Evolutionary conservation across 2,329 filamentous ascomycete genomes (phyloP), one percentile per base, ranked within the genome.

Genomic region (Lasiodiplodia sp.): DNA sequence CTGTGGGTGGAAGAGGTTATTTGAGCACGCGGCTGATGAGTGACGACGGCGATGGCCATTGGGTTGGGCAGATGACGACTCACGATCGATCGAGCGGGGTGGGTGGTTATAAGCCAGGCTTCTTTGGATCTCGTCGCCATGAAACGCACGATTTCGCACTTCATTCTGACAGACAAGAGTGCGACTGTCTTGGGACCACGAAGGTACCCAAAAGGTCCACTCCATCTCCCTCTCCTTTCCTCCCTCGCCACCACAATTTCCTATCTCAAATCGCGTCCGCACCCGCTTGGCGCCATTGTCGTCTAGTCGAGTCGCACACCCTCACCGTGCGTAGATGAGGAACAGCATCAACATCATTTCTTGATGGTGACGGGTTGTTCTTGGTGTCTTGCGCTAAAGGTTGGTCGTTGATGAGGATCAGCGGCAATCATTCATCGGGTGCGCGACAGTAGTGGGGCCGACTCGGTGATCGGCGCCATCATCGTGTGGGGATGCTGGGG

Each of bases 371-470:
- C 25, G 40, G 18, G 6, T 44, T 44, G 4, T 34, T 34, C 7
- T 34, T 34, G 23, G 52, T 55, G 52, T 55, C 25, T 6, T 5
- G 16, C 52, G 28, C 52, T 55, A 34, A 28, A n/a, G 12, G 2
- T 28, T 31, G 25, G 52, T 55, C 25, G 52, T 55, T 55, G 52
- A 55, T 55, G 52, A 55, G 52, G 52, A 55, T 55, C 52, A 18
- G 52, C 52, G 25, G 49, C 25, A 28, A 55, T 55, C 52, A 16
- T n/a, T 34, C 52, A 34, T 55, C 52, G 52, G 28, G 14, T 34
- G 28, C 8, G 25, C 18, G 14, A 34, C 11, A 23, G 52, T 55
- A 18, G 52, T 55, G 25, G 52, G 18, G 31, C 52, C 16, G 16
- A 34, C n/a, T 31, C 52, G 52, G 25, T 55, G 52, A 55, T 34